Conservation (phyloP, 768 basidiomycete species). For the Russula foetens region DNA sequence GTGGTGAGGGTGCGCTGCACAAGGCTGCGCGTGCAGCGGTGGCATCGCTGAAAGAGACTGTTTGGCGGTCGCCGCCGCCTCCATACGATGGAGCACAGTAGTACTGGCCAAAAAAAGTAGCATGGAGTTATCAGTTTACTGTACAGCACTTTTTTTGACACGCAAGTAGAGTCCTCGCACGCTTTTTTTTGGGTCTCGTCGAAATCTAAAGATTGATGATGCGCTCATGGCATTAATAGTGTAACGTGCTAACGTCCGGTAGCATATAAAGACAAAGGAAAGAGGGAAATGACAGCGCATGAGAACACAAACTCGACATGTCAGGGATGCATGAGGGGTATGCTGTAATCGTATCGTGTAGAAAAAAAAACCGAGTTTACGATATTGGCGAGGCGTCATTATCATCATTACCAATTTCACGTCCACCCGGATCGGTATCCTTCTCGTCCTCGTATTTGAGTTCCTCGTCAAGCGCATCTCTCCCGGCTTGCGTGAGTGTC, state of each 20-base stretch:
- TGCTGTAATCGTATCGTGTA: too few species aligned
- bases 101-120: not conserved
- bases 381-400: not conserved
- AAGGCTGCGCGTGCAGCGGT: not conserved
- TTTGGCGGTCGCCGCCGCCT: not conserved
- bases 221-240: not conserved
- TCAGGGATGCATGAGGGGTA: not conserved
- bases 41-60: not conserved
- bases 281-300: not conserved
- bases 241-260: not conserved
- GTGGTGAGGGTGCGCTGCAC: constrained; percentile 3
- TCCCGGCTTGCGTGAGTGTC: constrained; percentile 58
- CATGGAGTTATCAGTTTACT: not conserved
- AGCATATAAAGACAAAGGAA: not conserved
- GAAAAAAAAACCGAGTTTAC: too few species aligned
- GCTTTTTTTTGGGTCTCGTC: not conserved
- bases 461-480: constrained; percentile 68
- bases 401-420: too few species aligned
- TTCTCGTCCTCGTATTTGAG: constrained; percentile 28
- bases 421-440: not conserved
- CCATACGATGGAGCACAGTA: not conserved
- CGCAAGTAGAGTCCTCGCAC: not conserved
- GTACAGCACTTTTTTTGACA: not conserved
- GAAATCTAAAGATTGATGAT: not conserved
- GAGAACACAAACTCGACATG: not conserved